Conservation (phyloP, 495 filamentous ascomycete species). For the Cercophora scortea region DNA sequence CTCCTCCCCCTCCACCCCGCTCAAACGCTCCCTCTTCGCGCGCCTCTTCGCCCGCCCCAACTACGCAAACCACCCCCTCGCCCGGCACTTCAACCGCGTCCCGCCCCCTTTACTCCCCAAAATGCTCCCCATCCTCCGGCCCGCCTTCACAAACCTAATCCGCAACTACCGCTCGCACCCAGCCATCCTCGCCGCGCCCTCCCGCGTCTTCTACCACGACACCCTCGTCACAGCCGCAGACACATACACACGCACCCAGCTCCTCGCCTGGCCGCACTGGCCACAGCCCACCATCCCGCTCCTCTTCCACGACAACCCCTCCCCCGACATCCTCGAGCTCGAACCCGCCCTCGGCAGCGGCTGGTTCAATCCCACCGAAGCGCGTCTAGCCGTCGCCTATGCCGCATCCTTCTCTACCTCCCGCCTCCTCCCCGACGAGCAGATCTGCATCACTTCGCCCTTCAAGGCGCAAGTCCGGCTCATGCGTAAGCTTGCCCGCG, state of each 20-base stretch:
- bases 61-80: constrained; percentile 43
- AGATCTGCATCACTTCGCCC: constrained; percentile 49
- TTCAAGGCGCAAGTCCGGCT: constrained; percentile 45
- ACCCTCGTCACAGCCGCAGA: constrained; percentile 42
- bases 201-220: constrained; percentile 45
- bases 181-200: constrained; percentile 47
- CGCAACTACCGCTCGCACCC: constrained; percentile 54
- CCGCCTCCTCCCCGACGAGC: constrained; percentile 25
- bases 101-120: constrained; percentile 3
- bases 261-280: constrained; percentile 41
- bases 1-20: constrained; percentile 26
- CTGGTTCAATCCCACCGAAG: constrained; percentile 46
- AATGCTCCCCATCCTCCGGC: constrained; percentile 26
- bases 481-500: constrained; percentile 27
- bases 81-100: constrained; percentile 19
- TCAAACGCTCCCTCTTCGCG: constrained; percentile 44
- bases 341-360: constrained; percentile 40
- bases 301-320: constrained; percentile 38
- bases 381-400: constrained; percentile 34
- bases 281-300: constrained; percentile 36
- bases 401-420: constrained; percentile 29
- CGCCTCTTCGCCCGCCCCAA: constrained; percentile 38
- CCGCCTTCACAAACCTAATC: constrained; percentile 47
- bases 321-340: constrained; percentile 40
- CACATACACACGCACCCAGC: constrained; percentile 15